Percentiles rank a stretch among this genome's conserved stretches.
These are phyloP conservation scores for Globisporangium nodosum DNA, from an alignment of 352 stramenopile genomes.

Conservation along the genomic window DNA sequence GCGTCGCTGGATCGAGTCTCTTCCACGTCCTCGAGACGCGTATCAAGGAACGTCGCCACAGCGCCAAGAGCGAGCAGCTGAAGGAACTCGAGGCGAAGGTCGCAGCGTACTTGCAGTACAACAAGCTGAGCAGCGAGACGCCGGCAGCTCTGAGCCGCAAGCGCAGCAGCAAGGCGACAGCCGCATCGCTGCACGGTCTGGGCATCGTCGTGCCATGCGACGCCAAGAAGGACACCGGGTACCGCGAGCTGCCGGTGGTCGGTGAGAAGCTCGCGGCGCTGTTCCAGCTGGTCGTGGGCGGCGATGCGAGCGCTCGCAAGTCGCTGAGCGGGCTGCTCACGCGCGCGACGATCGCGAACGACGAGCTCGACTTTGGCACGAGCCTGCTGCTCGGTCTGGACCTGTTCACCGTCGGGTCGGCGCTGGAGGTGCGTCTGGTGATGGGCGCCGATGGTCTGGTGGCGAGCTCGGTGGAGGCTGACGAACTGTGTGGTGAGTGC, in stretches of 20 bases:
- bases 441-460: neutral
- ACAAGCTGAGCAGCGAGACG: conserved; percentile 3
- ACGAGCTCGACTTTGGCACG: conserved; percentile 71
- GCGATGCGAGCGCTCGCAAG: conserved; percentile 21
- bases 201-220: conserved; percentile 51
- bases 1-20: conserved; percentile 27
- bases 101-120: neutral
- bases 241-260: conserved; percentile 41
- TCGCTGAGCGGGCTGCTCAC: conserved; percentile 50
- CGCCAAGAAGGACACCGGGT: conserved; percentile 42
- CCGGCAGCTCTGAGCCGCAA: conserved; percentile 18
- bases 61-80: neutral
- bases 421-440: conserved; percentile 21
- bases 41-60: neutral
- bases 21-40: conserved; percentile 32
- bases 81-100: conserved; percentile 1
- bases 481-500: neutral
- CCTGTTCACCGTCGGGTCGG: conserved; percentile 35
- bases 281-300: conserved; percentile 18
- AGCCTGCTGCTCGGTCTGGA: conserved; percentile 55
- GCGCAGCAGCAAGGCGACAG: conserved; percentile 23
- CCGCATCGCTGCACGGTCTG: conserved; percentile 32
- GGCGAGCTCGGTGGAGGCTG: neutral
- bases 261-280: conserved; percentile 27
- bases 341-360: conserved; percentile 56